Evolutionary conservation across 2,329 filamentous ascomycete genomes (phyloP).

Genomic region (Penicillium griseofulvum): DNA sequence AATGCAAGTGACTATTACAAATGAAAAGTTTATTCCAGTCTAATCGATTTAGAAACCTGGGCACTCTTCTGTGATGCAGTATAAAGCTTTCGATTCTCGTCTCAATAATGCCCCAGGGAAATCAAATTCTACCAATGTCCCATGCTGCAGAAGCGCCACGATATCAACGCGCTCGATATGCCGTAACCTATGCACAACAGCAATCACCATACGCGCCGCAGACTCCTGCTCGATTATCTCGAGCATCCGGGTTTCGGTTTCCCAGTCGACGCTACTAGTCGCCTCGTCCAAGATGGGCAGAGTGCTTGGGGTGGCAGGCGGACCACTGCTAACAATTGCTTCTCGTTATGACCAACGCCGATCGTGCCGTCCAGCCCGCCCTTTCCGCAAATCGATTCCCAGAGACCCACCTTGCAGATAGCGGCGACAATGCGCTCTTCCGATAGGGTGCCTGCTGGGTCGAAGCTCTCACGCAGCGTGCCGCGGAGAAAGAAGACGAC

Average conservation of each 20-base stretch:
- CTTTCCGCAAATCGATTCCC: slow-evolving; percentile 36
- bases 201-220: background rate
- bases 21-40: too few relatives aligned
- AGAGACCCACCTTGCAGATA: slow-evolving; percentile 49
- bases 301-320: slow-evolving; percentile 39
- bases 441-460: too few relatives aligned
- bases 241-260: background rate
- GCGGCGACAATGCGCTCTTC: too few relatives aligned
- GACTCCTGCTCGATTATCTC: background rate
- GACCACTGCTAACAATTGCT: slow-evolving; percentile 52
- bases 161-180: slow-evolving; percentile 14
- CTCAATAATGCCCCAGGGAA: slow-evolving; percentile 10
- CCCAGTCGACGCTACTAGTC: slow-evolving; percentile 38
- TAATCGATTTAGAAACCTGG: too few relatives aligned
- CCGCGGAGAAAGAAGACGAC: too few relatives aligned
- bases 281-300: slow-evolving; percentile 22
- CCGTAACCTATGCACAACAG: background rate
- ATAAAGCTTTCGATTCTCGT: background rate
- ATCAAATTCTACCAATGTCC: slow-evolving; percentile 21
- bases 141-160: slow-evolving; percentile 13
- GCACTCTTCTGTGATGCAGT: background rate
- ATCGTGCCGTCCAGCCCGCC: slow-evolving; percentile 43
- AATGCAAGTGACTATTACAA: too few relatives aligned
- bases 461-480: too few relatives aligned
- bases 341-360: slow-evolving; percentile 47